phyloP scores from a whole-genome alignment of 73 alveolate species.

The Paramecium sonneborni region DNA sequence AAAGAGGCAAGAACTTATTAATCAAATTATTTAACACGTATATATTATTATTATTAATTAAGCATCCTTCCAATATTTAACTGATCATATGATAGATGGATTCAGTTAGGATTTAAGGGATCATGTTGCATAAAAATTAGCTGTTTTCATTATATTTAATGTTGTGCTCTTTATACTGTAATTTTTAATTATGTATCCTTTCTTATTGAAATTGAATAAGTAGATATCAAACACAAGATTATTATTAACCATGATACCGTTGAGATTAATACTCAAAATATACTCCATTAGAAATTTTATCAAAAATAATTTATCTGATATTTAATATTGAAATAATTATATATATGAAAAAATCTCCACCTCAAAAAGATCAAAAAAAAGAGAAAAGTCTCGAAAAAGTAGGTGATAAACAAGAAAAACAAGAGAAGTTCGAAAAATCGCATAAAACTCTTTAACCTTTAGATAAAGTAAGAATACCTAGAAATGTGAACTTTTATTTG shows the following conservation, averaged over 20 bases:
- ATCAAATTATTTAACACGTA: constrained; percentile 15
- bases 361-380: not conserved
- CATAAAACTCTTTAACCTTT: constrained; percentile 79
- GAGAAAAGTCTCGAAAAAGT: not conserved
- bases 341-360: not conserved
- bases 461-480: constrained; percentile 57
- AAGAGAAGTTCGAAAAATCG: constrained; percentile 96
- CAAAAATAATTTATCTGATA: not conserved
- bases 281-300: not conserved
- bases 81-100: not conserved
- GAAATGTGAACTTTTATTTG: constrained; percentile 63
- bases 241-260: constrained; percentile 25
- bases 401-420: constrained; percentile 72
- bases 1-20: not conserved
- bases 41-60: not conserved
- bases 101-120: not conserved
- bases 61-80: not conserved
- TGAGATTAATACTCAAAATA: constrained; percentile 36
- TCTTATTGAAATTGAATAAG: not conserved
- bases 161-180: not conserved
- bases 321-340: constrained; percentile 34
- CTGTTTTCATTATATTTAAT: constrained; percentile 7
- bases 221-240: not conserved
- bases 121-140: not conserved
- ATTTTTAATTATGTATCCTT: constrained; percentile 21